Evolutionary conservation across 805 yeast genomes (phyloP).

Genomic region (Metschnikowia matae): DNA sequence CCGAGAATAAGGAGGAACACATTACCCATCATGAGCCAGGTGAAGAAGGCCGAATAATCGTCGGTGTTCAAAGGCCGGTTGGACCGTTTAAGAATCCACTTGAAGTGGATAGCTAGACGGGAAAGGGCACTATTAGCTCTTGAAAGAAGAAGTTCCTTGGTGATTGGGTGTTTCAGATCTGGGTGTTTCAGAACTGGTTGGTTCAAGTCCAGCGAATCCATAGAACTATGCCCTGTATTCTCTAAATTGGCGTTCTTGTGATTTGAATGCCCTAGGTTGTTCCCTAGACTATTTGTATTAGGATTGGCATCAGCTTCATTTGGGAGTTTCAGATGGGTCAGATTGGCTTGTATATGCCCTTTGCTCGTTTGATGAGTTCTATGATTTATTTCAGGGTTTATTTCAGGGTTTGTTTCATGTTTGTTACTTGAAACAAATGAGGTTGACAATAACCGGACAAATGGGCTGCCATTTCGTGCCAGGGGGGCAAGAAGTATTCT

Average conservation of each 20-base stretch:
- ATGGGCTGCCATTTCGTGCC: no score
- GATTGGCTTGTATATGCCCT: background rate
- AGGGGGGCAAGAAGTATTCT: background rate
- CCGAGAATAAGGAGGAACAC: slow-evolving; percentile 74
- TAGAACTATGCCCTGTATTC: no score
- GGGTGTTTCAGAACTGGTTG: background rate
- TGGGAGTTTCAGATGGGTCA: background rate
- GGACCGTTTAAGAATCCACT: slow-evolving; percentile 73
- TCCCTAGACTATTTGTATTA: no score
- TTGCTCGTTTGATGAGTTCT: no score
- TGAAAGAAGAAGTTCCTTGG: slow-evolving; percentile 24
- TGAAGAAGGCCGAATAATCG: slow-evolving; percentile 82
- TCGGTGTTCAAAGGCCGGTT: slow-evolving; percentile 88
- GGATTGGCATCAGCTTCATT: background rate
- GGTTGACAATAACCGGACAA: background rate
- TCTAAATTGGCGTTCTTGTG: no score
- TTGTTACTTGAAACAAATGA: background rate
- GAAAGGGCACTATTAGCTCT: slow-evolving; percentile 28
- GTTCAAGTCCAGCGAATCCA: no score
- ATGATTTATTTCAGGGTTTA: background rate
- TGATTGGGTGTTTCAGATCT: slow-evolving; percentile 6
- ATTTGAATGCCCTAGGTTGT: no score
- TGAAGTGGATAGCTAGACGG: slow-evolving; percentile 38
- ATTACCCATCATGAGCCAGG: slow-evolving; percentile 91
- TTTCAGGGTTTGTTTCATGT: background rate